Conservation (phyloP, 768 basidiomycete species). For the Amanita thiersii region DNA sequence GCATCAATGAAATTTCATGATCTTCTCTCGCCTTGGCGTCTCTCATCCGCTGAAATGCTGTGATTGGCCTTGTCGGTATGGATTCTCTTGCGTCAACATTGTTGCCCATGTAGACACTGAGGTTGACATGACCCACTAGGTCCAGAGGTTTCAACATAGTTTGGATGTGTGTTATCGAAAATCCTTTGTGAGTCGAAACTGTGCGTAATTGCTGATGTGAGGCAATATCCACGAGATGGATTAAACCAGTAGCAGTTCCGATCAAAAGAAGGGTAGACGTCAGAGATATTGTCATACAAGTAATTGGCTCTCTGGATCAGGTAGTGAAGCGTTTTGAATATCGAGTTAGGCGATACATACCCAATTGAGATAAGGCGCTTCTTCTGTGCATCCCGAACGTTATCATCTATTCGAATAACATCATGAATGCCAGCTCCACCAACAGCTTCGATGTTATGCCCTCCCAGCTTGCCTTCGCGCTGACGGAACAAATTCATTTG, state of each 20-base stretch:
- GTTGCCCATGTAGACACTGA: slow-evolving; percentile 35
- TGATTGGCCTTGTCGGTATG: slow-evolving; percentile 58
- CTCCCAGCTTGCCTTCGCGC: slow-evolving; percentile 44
- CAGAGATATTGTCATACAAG: slow-evolving; percentile 66
- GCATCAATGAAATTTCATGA: slow-evolving; percentile 62
- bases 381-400: slow-evolving; percentile 34
- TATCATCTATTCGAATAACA: slow-evolving; percentile 59
- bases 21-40: slow-evolving; percentile 59
- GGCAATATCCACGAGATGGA: slow-evolving; percentile 80
- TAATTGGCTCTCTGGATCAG: slow-evolving; percentile 57
- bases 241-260: slow-evolving; percentile 65
- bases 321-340: slow-evolving; percentile 3
- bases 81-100: slow-evolving; percentile 40
- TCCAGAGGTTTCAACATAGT: slow-evolving; percentile 85
- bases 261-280: slow-evolving; percentile 74
- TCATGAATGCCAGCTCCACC: slow-evolving; percentile 70
- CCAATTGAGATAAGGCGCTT: slow-evolving; percentile 64
- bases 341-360: slow-evolving; percentile 29
- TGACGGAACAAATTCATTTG: slow-evolving; percentile 74
- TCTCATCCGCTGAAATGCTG: slow-evolving; percentile 65
- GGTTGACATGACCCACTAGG: slow-evolving; percentile 70
- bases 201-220: slow-evolving; percentile 87
- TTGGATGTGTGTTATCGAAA: slow-evolving; percentile 62
- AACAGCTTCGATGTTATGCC: slow-evolving; percentile 52
- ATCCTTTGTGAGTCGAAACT: slow-evolving; percentile 61